A percentile compares a stretch with the other conserved stretches of the same genome.
Conservation (phyloP, 208 protist genomes). For the Leptomonas seymouri region DNA sequence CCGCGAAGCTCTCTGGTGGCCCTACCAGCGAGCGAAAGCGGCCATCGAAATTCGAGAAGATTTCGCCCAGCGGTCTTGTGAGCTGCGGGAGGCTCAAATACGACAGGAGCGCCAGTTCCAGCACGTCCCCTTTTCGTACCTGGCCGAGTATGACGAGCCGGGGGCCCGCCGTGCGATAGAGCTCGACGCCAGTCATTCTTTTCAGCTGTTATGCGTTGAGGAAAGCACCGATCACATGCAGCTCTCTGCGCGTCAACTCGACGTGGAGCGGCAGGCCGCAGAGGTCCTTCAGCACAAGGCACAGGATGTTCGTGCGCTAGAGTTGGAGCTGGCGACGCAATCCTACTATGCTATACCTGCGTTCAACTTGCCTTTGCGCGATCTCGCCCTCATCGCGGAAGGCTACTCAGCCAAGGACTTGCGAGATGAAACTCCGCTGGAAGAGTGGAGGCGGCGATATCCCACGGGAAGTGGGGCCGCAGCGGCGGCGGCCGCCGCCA, state of each 20-base stretch:
- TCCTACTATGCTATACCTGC: conserved; percentile 12
- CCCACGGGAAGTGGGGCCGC: not conserved
- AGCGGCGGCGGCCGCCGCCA: not conserved
- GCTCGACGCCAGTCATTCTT: not conserved
- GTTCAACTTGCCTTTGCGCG: conserved; percentile 8
- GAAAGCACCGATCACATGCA: conserved; percentile 10
- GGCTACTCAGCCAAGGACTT: not conserved
- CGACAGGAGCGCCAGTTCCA: not conserved
- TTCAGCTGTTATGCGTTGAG: conserved; percentile 10
- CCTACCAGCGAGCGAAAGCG: conserved; percentile 1
- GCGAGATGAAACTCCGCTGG: not conserved
- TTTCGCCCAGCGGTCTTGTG: not conserved
- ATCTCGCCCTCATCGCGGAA: conserved; percentile 16
- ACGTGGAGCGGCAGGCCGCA: not conserved
- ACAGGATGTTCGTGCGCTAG: conserved; percentile 17
- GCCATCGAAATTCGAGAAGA: conserved; percentile 4
- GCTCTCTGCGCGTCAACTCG: not conserved
- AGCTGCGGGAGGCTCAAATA: not conserved
- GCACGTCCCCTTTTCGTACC: not conserved
- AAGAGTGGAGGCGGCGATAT: not conserved
- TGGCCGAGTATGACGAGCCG: conserved; percentile 8
- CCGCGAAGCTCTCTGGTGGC: conserved; percentile 28
- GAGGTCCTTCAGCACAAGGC: conserved; percentile 4
- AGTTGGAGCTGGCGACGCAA: conserved; percentile 17
- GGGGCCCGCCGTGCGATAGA: conserved; percentile 7